Conservation (phyloP, 2,329 filamentous ascomycete genomes). For the Ophiostoma australiae region DNA sequence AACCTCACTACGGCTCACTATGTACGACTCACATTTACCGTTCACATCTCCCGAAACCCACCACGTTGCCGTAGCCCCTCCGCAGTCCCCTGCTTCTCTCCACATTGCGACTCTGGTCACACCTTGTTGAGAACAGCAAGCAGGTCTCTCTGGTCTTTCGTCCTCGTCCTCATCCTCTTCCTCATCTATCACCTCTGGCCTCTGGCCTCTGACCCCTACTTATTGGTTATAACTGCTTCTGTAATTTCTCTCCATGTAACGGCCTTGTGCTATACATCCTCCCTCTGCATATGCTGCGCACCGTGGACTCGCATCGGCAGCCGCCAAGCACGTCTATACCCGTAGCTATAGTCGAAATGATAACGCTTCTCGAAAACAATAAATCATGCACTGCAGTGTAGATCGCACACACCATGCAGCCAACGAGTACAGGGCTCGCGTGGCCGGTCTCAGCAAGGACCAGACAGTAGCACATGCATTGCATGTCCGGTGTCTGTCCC, state of each 20-base stretch:
- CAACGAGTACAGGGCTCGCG: not conserved
- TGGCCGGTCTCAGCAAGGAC: not conserved
- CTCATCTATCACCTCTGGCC: no score
- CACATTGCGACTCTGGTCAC: not conserved
- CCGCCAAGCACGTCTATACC: not conserved
- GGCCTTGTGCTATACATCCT: not conserved
- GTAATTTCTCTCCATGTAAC: not conserved
- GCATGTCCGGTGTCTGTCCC: no score
- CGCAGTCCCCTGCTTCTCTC: not conserved
- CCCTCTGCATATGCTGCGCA: not conserved
- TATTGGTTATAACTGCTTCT: not conserved
- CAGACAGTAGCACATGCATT: not conserved
- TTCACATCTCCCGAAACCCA: slow-evolving; percentile 15
- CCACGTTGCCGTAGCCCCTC: not conserved
- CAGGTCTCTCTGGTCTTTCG: no score
- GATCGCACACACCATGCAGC: not conserved
- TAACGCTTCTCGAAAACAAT: not conserved
- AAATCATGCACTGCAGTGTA: not conserved
- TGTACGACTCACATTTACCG: not conserved
- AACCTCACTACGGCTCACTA: not conserved
- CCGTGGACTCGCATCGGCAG: not conserved
- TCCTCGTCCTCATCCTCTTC: no score
- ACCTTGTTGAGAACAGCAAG: not conserved
- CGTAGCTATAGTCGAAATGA: no score
- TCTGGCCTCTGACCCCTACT: no score